Conservation (phyloP, 2,329 filamentous ascomycete genomes). For the Venturia carpophila region DNA sequence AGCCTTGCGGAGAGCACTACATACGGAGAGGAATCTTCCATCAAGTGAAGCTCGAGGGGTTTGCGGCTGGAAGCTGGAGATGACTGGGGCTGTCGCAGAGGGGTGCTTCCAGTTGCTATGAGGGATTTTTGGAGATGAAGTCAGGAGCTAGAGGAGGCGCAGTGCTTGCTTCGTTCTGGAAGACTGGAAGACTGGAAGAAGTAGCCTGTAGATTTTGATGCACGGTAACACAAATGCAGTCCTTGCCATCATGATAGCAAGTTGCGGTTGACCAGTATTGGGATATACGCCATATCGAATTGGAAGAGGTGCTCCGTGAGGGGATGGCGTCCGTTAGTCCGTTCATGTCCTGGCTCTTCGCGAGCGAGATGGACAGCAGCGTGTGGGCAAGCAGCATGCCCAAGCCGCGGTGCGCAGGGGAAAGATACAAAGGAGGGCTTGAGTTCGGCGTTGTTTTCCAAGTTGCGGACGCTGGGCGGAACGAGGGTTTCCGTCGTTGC, state of each 20-base stretch:
- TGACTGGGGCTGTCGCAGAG: background rate
- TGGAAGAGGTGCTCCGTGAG: background rate
- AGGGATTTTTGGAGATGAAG: conserved; percentile 2
- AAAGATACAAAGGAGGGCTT: background rate
- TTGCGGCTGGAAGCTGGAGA: background rate
- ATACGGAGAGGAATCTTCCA: background rate
- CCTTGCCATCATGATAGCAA: no score
- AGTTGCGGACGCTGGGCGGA: no score
- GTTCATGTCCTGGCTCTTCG: background rate
- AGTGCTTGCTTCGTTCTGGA: background rate
- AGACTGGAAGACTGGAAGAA: background rate
- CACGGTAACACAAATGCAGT: no score
- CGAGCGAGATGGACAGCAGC: background rate
- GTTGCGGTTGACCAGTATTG: background rate
- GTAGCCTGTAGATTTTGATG: no score
- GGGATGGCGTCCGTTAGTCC: background rate
- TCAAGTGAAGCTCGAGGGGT: background rate
- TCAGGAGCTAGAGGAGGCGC: background rate
- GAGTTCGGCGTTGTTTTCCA: no score
- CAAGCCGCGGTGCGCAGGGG: background rate
- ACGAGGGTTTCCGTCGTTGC: no score
- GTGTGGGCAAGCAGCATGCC: background rate
- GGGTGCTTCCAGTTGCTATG: background rate
- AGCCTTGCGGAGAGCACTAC: background rate
- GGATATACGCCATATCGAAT: background rate